phyloP scores from a whole-genome alignment of 768 basidiomycete species.

The Leccinum obscurum region DNA sequence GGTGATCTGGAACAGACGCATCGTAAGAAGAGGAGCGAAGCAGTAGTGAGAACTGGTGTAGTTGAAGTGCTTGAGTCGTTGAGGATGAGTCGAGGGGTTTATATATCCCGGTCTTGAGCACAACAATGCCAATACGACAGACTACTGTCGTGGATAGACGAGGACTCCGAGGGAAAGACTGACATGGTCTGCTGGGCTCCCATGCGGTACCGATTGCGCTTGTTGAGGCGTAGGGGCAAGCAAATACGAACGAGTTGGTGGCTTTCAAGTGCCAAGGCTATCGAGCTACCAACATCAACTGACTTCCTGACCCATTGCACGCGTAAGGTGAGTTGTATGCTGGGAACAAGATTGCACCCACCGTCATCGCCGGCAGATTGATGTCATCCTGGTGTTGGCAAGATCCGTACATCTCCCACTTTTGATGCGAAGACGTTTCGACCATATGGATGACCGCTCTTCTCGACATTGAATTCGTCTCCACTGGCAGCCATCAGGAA shows the following conservation, averaged over 20 bases:
- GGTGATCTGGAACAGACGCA: slow-evolving; percentile 11
- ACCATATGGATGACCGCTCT: background rate
- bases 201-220: background rate
- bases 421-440: background rate
- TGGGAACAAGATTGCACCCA: background rate
- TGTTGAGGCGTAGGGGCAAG: background rate
- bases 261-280: background rate
- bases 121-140: background rate
- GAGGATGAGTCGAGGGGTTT: slow-evolving; percentile 1
- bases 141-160: background rate
- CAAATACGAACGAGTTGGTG: background rate
- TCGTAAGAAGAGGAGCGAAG: background rate
- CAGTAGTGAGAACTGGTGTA: slow-evolving; percentile 4
- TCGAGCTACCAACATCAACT: background rate
- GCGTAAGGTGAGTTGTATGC: background rate
- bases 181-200: background rate
- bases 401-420: no score
- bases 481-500: background rate
- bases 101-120: slow-evolving; percentile 8
- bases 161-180: slow-evolving; percentile 5
- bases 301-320: background rate
- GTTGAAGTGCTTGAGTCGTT: slow-evolving; percentile 11
- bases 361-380: background rate
- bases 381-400: no score
- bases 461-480: background rate